These are phyloP conservation scores for Diversispora epigaea DNA, from an alignment of 192 early-diverging fungal species.

Conservation along the genomic window DNA sequence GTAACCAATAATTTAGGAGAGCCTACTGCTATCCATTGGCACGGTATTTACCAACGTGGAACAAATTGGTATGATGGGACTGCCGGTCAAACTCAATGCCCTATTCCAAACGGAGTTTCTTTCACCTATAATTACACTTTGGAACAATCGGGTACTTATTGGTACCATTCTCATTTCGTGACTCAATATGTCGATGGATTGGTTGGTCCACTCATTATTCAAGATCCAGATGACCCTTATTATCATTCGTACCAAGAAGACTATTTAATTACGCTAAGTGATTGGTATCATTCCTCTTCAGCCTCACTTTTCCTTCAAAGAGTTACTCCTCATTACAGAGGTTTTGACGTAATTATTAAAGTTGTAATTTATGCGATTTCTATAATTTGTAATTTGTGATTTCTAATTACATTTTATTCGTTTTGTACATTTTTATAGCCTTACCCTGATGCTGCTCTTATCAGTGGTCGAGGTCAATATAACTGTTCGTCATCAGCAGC, in stretches of 20 bases:
- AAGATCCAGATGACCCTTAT: conserved; percentile 46
- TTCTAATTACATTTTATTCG: not conserved
- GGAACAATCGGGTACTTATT: conserved; percentile 43
- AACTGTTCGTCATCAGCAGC: not conserved
- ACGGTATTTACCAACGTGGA: conserved; percentile 55
- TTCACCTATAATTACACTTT: conserved; percentile 38
- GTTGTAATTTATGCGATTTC: no score
- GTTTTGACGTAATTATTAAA: not conserved
- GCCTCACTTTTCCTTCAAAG: not conserved
- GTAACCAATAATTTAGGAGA: conserved; percentile 41
- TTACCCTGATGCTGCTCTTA: not conserved
- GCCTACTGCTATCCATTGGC: conserved; percentile 45
- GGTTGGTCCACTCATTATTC: conserved; percentile 61
- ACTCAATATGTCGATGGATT: conserved; percentile 72
- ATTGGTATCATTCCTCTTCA: conserved; percentile 44
- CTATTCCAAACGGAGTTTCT: conserved; percentile 34
- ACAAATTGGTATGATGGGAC: conserved; percentile 54
- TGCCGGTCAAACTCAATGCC: conserved; percentile 40
- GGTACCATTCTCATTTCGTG: conserved; percentile 60
- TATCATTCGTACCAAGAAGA: conserved; percentile 56
- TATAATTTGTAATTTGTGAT: not conserved
- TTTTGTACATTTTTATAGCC: not conserved
- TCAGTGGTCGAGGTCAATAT: not conserved
- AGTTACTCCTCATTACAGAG: not conserved
- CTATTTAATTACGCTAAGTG: conserved; percentile 52